Evolutionary conservation across 148 eudicot genomes (phyloP).

Genomic region (Dysphania ambrosioides): DNA sequence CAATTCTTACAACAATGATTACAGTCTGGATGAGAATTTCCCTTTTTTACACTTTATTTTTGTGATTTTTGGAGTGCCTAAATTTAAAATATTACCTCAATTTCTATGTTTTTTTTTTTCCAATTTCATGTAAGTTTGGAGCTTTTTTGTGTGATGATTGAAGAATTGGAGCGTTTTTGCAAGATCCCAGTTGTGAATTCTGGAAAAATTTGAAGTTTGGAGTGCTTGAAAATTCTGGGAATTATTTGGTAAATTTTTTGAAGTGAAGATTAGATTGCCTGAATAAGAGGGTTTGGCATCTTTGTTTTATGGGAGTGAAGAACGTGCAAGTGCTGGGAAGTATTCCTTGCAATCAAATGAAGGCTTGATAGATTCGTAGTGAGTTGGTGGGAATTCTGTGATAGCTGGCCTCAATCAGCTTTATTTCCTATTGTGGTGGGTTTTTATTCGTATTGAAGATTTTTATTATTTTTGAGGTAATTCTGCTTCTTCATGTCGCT

Average conservation of each 20-base stretch:
- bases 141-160: conserved; percentile 14
- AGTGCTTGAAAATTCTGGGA: conserved; percentile 9
- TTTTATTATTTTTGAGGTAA: conserved; percentile 35
- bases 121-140: too few relatives aligned
- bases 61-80: too few relatives aligned
- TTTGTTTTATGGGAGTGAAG: conserved; percentile 4
- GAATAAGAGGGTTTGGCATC: conserved; percentile 31
- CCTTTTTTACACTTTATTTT: too few relatives aligned
- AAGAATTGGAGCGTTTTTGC: conserved; percentile 16
- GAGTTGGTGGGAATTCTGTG: conserved; percentile 26
- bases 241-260: background rate
- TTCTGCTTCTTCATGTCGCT: conserved; percentile 11
- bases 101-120: too few relatives aligned
- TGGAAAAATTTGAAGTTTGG: conserved; percentile 9
- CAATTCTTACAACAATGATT: too few relatives aligned
- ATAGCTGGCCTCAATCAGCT: conserved; percentile 22
- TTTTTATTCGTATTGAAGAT: conserved; percentile 19
- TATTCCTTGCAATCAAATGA: conserved; percentile 1
- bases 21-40: too few relatives aligned
- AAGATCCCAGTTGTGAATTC: background rate
- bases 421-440: conserved; percentile 29
- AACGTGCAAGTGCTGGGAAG: conserved; percentile 21
- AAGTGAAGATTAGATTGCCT: conserved; percentile 31
- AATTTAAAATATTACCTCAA: too few relatives aligned
- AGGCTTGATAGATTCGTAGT: conserved; percentile 36